Evolutionary conservation across 2,329 filamentous ascomycete species (phyloP).

Genomic region (Fusarium burgessii): DNA sequence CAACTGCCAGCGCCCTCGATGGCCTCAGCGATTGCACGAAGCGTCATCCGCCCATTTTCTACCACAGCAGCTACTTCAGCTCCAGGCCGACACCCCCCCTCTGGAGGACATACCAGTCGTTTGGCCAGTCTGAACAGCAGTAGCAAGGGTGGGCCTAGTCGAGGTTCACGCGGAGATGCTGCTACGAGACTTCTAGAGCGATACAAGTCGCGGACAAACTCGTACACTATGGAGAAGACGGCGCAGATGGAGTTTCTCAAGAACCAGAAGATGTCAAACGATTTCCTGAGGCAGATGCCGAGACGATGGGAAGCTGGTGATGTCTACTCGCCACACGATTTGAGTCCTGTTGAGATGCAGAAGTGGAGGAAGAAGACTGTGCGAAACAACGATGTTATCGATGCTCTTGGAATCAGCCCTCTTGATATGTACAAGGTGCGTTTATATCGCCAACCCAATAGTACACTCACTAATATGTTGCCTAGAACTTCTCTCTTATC

Average conservation of each 20-base stretch:
- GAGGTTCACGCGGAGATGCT: conserved; percentile 42
- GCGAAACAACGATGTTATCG: conserved; percentile 78
- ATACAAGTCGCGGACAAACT: conserved; percentile 39
- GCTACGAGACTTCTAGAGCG: conserved; percentile 48
- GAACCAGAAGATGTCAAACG: conserved; percentile 58
- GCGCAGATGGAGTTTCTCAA: conserved; percentile 54
- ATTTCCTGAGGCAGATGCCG: conserved; percentile 72
- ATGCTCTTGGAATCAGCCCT: conserved; percentile 83
- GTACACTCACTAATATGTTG: conserved; percentile 6
- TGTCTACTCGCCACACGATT: conserved; percentile 90
- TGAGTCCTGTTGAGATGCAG: conserved; percentile 80
- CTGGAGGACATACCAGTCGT: conserved; percentile 31
- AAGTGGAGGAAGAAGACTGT: conserved; percentile 78
- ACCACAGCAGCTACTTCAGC: conserved; percentile 45
- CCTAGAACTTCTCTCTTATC: conserved; percentile 90
- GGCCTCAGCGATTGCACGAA: conserved; percentile 34
- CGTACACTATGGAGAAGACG: conserved; percentile 46
- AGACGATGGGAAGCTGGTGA: conserved; percentile 83
- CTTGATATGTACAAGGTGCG: conserved; percentile 86
- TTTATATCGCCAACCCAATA: neutral
- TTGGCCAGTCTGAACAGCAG: conserved; percentile 42
- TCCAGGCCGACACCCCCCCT: conserved; percentile 28
- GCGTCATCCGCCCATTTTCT: conserved; percentile 47
- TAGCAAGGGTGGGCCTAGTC: neutral
- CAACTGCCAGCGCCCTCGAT: conserved; percentile 50